Evolutionary conservation across 1,284 basidiomycete genomes (phyloP).

Genomic region (Tilletia caries): DNA sequence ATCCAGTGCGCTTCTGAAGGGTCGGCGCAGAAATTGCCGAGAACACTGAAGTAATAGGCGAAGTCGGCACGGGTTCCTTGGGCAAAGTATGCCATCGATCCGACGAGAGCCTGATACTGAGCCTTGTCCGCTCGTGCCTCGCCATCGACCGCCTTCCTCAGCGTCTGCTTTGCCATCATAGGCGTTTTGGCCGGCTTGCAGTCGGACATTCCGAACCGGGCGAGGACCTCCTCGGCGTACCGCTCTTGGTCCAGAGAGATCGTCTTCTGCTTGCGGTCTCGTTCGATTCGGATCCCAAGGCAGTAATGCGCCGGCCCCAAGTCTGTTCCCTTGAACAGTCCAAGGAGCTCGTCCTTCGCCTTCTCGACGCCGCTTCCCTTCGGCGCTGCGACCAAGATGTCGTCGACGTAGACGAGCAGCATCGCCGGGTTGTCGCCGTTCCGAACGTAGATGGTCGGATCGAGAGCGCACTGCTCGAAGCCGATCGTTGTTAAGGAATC

Average conservation of each 20-base stretch:
- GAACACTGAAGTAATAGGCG: constrained; percentile 53
- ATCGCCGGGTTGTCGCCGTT: too few relatives aligned
- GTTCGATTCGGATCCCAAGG: neutral
- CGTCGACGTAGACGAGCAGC: neutral
- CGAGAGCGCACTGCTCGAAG: neutral
- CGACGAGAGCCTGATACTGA: constrained; percentile 34
- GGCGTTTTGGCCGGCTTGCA: neutral
- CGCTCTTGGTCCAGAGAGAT: neutral
- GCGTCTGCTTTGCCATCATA: neutral
- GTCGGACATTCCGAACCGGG: neutral
- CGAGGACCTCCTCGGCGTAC: neutral
- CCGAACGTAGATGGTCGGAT: neutral
- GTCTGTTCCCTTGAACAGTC: neutral
- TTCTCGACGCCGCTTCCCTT: neutral
- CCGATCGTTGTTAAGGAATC: neutral
- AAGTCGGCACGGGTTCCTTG: constrained; percentile 57
- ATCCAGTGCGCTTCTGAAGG: constrained; percentile 55
- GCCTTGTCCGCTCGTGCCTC: neutral
- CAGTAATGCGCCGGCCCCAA: neutral
- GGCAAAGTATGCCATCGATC: constrained; percentile 57
- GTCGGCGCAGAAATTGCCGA: constrained; percentile 47
- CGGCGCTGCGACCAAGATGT: neutral
- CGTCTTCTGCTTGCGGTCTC: neutral
- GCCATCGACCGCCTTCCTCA: neutral
- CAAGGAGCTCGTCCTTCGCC: neutral